Base-by-base conservation (phyloP, 2,329 filamentous ascomycete species). In the Trichoderma sp. region DNA sequence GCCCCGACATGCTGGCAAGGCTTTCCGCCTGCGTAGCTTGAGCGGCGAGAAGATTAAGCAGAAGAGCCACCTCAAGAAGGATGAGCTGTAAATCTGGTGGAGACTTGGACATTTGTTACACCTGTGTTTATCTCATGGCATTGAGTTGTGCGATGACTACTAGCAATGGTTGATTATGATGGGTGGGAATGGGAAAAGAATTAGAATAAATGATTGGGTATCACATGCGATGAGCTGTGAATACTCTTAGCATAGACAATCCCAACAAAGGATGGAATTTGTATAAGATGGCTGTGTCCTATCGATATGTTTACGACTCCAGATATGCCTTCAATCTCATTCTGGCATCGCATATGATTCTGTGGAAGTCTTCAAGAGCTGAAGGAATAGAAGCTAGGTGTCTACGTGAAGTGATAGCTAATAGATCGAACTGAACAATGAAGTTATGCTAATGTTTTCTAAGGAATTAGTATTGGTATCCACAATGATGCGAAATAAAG, bases 1-100 rank as follows among this genome's bases (percentile, higher is more conserved):
- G 17, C 50, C 63, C n/a, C 59, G 70, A 39, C 70, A 68, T 36
- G 70, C 64, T 26, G 64, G 53, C 30, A 71, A 71, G 13, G 70
- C 39, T 5, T 71, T 47, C 32, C 70, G 70, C 3, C 28, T 71
- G 55, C 70, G 64, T 11, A 71, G 70, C 55, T 39, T 68, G 4
- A 53, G 53, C 3, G 70, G 70, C 23, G 39, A 58, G 26, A 61
- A 64, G 39, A 20, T 50, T n/a, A 64, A 57, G 59, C 68, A 62
- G 34, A 70, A 70, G 59, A 70, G 47, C 15, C 68, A 63, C 28
- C 32, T 70, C 1, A 64, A 36, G 23, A 70, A 53, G 20, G 68
- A 70, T 64, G 68, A 70, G 59, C 20, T 70, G 13, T 70, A 39
- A 47, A 20, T 11, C 15, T n/a, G 32, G n/a, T 1, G 8, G 34